Evolutionary conservation across 192 early-diverging fungal genomes (phyloP), one percentile per base, ranked within the genome.

Genomic region (Entophlyctis luteolus): DNA sequence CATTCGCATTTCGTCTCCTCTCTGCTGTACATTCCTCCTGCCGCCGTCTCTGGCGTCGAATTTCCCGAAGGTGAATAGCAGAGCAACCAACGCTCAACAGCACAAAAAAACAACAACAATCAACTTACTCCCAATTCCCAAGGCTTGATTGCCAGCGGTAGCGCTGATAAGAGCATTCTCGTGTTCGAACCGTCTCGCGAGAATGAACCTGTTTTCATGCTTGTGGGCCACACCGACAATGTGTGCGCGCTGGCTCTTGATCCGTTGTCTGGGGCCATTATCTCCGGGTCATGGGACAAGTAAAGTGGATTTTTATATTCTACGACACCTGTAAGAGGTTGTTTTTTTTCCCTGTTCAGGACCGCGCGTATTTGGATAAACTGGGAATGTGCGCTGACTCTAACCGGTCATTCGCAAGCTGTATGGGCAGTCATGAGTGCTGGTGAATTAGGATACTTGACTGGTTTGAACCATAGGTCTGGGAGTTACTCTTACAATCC

Each of bases 231-330:
- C 69, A 78, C 81, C 0, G 91, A 90, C 28, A 96, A 91, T 62
- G 88, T 99, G 4, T 94, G 93, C 68, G 80, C 89, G 0, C 75
- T 99, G 23, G 84, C 77, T 5, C 4, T 37, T 4, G 49, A 65
- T 42, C 37, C 32, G 39, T 79, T 83, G 1, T 80, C 87, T 2
- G 65, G 75, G 0, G 77, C 81, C 25, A 47, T 99, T 22, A 85
- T 98, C 20, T 95, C 93, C 23, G 98, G 95, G n/a, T 96, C 93
- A 4, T 98, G 96, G 98, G 98, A 99, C 81, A 89, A 86, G 91
- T 94, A 73, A 67, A 76, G 31, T 32, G 34, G 4, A 23, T 76
- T 52, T 18, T 42, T 31, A 16, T 12, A 16, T 34, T 23, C 38
- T 20, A 22, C 31, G 5, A 31, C 8, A 10, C 22, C 49, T 0